A percentile compares a stretch with the other conserved stretches of the same genome.
Conservation (phyloP, 139 green algal genomes). For the Chara braunii region DNA sequence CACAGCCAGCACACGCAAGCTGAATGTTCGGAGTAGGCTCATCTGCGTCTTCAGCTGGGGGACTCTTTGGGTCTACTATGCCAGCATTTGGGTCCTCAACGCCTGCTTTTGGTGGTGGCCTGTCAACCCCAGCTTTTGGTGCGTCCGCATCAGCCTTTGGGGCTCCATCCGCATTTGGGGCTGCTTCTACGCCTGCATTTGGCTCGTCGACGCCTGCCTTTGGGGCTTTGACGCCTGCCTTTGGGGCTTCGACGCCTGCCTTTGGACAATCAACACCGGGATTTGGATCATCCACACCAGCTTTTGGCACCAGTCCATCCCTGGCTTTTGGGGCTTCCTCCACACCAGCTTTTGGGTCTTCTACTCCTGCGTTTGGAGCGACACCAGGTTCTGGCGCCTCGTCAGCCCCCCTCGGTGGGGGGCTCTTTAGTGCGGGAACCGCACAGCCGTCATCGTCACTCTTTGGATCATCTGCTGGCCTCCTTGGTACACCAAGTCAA, state of each 20-base stretch:
- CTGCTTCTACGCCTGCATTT: too few species aligned
- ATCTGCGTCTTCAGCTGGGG: too few species aligned
- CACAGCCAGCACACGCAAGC: too few species aligned
- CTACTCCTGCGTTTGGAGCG: too few species aligned
- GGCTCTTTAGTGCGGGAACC: neutral
- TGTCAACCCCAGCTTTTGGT: neutral
- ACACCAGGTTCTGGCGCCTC: conserved; percentile 5
- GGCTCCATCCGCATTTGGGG: too few species aligned
- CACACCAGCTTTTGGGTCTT: too few species aligned
- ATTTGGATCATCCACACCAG: too few species aligned
- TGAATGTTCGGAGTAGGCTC: too few species aligned
- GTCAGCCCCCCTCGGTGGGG: conserved; percentile 2
- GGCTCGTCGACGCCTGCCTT: neutral
- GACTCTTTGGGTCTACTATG: neutral
- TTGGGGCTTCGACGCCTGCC: too few species aligned
- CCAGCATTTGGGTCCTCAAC: conserved; percentile 1
- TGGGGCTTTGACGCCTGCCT: neutral
- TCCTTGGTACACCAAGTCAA: neutral
- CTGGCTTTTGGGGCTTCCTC: neutral
- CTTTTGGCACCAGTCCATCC: too few species aligned
- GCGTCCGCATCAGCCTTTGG: too few species aligned
- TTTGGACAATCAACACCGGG: too few species aligned
- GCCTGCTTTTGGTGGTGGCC: neutral
- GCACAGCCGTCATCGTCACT: neutral
- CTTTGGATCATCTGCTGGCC: neutral